Evolutionary conservation across 768 basidiomycete species (phyloP), one percentile per base, ranked within the genome.

Genomic region (Fomitopsis serialis): DNA sequence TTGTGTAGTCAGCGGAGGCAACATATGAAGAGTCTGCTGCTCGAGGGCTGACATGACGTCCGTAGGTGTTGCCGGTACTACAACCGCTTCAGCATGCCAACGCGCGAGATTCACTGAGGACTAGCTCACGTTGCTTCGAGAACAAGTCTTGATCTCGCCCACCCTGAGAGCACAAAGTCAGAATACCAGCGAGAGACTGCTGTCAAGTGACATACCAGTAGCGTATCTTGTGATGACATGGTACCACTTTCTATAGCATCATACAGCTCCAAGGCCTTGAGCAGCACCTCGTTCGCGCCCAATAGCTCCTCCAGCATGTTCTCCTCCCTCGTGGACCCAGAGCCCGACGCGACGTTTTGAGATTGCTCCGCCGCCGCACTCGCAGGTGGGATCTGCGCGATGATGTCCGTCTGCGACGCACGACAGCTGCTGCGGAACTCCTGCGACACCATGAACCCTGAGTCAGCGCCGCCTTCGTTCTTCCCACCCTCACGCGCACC

Each of bases 331-430:
- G 92, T 90, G 9, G 60, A 53, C 13, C 37, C 48, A 2, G 48
- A 17, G 9, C 49, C 17, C 2, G 4, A 15, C 12, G 58, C 48
- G 15, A 35, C 40, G 24, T 53, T 55, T 34, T 86, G 75, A 6
- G 87, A 85, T 47, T 78, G 79, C 58, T 88, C 86, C 1, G 91
- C 92, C 12, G 85, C 80, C 1, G 90, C 82, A 19, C 84, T 79
- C 3, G 94, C 94, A 93, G 93, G 96, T n/a, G 88, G 82, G 61
- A 97, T 92, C 68, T 94, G 92, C 7, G 87, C 83, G 55, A 76
- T 82, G 29, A 96, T 82, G 6, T 91, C 76, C 50, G 92, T 91
- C 67, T 92, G 90, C 2, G 91, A 92, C 6, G 78, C 74, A 35
- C 81, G 77, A 63, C 91, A 93, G 64, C 88, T 89, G 11, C 63